Evolutionary conservation across 495 filamentous ascomycete species (phyloP), one percentile per base, ranked within the genome.

Genomic region (Pseudevernia furfuracea): DNA sequence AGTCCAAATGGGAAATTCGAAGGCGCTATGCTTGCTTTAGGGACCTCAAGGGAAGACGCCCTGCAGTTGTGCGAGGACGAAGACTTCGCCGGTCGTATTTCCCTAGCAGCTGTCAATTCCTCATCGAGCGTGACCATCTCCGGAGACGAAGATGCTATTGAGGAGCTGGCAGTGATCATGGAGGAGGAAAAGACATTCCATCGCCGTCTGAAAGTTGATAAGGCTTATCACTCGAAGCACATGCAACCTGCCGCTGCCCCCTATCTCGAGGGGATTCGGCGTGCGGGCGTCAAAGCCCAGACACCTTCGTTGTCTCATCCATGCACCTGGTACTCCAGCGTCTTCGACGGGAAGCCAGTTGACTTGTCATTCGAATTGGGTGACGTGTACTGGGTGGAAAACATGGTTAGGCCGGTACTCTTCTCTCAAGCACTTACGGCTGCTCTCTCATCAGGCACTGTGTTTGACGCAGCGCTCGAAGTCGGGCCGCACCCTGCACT

Each of bases 401-500:
- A 85, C 63, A 81, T 85, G 80, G 70, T 74, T 17, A 68, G 74
- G 9, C 69, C 78, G 2, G 83, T 86, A 2, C 67, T 79, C 17
- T 86, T 86, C 41, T 44, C 41, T 44, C 41, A 44, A 44, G 41
- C 41, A 44, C 41, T 44, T 2, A 44, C 17, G 7, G 14, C 41
- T 44, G 41, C 41, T 1, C 7, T 44, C 41, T 44, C 41, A 8
- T 8, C 41, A 44, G 41, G 41, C 12, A 21, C 14, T 21, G 41
- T 12, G 41, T 44, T 59, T 10, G 38, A 44, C 37, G 49, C 74
- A 55, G 78, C 70, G 3, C 56, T 87, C 15, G 85, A 87, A 60
- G 62, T 86, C 38, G 84, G 84, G 2, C 84, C 85, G 0, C 83
- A 85, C 60, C 77, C 83, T 7, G 75, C 79, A 11, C 72, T 87